Evolutionary conservation across 345 rosid species (phyloP).

Genomic region (Gossypium arboreum): DNA sequence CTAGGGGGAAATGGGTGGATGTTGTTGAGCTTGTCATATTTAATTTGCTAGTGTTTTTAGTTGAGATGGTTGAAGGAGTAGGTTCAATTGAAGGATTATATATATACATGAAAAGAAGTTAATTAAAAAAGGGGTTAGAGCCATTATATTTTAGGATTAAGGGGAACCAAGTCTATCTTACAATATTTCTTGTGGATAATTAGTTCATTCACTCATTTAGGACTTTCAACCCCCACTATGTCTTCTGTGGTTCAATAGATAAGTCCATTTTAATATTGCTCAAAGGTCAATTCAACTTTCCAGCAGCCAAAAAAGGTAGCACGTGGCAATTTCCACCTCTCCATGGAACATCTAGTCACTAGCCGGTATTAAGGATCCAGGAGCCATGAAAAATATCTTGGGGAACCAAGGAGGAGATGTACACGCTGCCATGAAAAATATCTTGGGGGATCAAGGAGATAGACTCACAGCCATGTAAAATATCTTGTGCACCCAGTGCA

Average conservation of each 20-base stretch:
- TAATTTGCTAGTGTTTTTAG: not conserved
- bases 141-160: not conserved
- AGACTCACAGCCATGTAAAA: no score
- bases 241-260: not conserved
- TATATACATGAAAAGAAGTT: not conserved
- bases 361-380: not conserved
- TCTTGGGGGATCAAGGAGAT: no score
- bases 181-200: not conserved
- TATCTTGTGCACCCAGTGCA: no score
- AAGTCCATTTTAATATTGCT: not conserved
- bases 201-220: not conserved
- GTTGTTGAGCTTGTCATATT: conserved; percentile 19
- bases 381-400: no score
- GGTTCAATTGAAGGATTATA: not conserved
- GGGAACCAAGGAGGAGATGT: no score
- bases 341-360: not conserved
- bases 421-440: no score
- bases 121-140: not conserved
- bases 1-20: conserved; percentile 24
- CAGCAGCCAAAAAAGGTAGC: not conserved
- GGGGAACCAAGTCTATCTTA: not conserved
- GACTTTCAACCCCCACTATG: not conserved
- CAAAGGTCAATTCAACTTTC: not conserved
- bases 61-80: not conserved
- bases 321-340: not conserved